A percentile compares a stretch with the other conserved stretches of the same genome.
These are phyloP conservation scores for Diaporthe nobilis DNA, from an alignment of 2,329 filamentous ascomycete species.

Conservation along the genomic window DNA sequence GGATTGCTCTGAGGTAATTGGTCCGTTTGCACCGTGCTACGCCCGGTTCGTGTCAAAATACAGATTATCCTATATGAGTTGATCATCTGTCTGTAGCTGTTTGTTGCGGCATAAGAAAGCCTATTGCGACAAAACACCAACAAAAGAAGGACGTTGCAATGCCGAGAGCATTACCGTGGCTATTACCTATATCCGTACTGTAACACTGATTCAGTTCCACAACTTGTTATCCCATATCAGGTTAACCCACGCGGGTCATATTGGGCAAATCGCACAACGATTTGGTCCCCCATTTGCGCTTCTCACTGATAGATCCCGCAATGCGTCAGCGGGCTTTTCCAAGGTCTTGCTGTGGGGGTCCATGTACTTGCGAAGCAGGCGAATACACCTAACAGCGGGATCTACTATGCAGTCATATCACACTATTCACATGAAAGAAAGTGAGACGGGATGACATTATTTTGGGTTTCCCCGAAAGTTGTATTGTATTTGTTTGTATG, in stretches of 20 bases:
- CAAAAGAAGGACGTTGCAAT: too few relatives aligned
- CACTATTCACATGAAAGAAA: background rate
- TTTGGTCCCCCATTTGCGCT: background rate
- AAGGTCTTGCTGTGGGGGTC: background rate
- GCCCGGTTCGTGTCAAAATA: too few relatives aligned
- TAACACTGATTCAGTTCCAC: too few relatives aligned
- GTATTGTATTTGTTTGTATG: background rate
- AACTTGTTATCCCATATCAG: background rate
- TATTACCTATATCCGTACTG: too few relatives aligned
- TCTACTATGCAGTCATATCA: background rate
- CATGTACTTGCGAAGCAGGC: background rate
- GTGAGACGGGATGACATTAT: background rate
- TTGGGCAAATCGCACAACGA: background rate
- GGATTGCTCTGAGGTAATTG: too few relatives aligned
- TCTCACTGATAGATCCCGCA: background rate
- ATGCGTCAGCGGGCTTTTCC: background rate
- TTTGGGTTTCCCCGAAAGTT: background rate
- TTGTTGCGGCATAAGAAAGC: too few relatives aligned
- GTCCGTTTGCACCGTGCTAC: too few relatives aligned
- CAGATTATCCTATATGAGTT: background rate
- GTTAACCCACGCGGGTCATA: too few relatives aligned
- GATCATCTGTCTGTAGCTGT: background rate
- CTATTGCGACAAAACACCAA: too few relatives aligned
- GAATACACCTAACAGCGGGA: background rate
- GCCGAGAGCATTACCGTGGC: too few relatives aligned